These are phyloP conservation scores for Leishmania guyanensis DNA, from an alignment of 208 protist genomes.

Conservation along the genomic window DNA sequence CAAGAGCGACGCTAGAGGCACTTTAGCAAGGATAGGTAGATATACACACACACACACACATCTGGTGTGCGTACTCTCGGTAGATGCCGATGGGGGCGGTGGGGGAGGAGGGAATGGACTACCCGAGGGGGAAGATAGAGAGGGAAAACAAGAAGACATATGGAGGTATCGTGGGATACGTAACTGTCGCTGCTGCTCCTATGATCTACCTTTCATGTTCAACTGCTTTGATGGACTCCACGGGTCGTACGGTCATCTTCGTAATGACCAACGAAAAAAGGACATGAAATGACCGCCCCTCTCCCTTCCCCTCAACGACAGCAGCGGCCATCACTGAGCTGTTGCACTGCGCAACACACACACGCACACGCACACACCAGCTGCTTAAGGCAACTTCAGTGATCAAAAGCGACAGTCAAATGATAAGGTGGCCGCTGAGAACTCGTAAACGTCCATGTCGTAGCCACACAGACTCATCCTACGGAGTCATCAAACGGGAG, in stretches of 20 bases:
- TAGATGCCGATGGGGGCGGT: not conserved
- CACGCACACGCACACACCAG: not conserved
- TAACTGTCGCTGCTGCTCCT: not conserved
- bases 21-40: not conserved
- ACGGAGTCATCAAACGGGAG: not conserved
- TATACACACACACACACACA: not conserved
- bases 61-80: not conserved
- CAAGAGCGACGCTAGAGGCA: not conserved
- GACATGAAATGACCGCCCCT: not conserved
- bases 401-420: not conserved
- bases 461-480: not conserved
- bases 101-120: not conserved
- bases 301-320: not conserved
- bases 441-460: not conserved
- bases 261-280: not conserved
- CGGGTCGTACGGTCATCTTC: not conserved
- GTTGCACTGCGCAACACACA: not conserved
- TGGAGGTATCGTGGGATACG: not conserved
- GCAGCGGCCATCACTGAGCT: not conserved
- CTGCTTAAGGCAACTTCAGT: not conserved
- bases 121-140: not conserved
- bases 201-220: not conserved
- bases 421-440: not conserved
- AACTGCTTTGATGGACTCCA: not conserved
- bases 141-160: not conserved